Base-by-base conservation (phyloP, 2,329 filamentous ascomycete genomes). In the Didymella sp. region DNA sequence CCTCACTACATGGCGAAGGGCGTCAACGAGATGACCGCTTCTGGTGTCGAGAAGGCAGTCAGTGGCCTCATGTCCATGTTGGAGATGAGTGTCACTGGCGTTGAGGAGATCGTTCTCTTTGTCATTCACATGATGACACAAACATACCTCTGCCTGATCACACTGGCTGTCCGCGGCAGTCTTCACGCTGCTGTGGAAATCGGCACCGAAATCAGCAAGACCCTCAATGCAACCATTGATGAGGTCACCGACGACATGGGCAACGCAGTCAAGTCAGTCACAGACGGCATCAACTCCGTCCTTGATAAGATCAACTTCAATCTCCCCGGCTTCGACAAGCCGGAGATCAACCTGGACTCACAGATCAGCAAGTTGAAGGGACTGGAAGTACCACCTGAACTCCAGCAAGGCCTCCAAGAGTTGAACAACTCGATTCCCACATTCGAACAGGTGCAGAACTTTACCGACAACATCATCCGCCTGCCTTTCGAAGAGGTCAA, bases 1-100 rank as follows among this genome's bases (percentile, higher is more conserved):
- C 95, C 95, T 55, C 90, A 97, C 77, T 98, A 96, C 78, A 88
- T 98, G 73, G 90, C 93, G 2, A 81, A 85, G 48, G 95, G 95
- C 51, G 88, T 97, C 73, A 99, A 99, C 78, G 85, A 91, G 57
- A 80, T 98, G 66, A 89, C 91, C 7, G 91, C 92, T 28, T 84
- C 84, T 44, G 89, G 91, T 53, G 88, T 98, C 64, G 91, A 93
- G 66, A 87, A 89, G 67, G 87, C 92, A 8, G 87, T 98, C 63
- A 84, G 87, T 60, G 94, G 87, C 45, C 84, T 98, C 74, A 90
- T 95, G 76, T 82, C 86, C 38, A 87, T 95, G 78, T 83, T 98
- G 47, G 82, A 88, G 59, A 82, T 98, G 73, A 87, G 89, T 58
- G 81, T 98, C 62, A 93, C 89, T 27, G 92, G 87, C 37, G 87